Base-by-base conservation (phyloP, 495 filamentous ascomycete species). In the Hypoxylon intermedium region DNA sequence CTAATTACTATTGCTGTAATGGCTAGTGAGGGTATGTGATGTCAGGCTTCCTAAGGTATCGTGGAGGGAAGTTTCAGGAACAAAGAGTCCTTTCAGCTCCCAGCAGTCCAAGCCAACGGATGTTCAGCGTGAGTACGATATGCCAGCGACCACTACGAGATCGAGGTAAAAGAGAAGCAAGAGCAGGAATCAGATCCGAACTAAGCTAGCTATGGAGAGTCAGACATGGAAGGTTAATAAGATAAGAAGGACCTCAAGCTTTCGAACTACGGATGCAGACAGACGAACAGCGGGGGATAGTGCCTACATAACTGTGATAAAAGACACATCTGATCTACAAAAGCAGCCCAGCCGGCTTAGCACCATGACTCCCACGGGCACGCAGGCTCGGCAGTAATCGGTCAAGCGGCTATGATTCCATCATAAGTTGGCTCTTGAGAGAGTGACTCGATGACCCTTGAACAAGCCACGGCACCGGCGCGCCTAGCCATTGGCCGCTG, bases 401-500 rank as follows among this genome's bases (percentile, higher is more conserved):
- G 66, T 45, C 66, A 66, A 63, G 62, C 66, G 66, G 66, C 66
- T 63, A 63, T 60, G 33, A 47, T 57, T 52, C 51, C 49, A 59
- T 50, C 54, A 67, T 52, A 55, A 28, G 41, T 26, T 31, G 16
- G 13, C 28, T 15, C 15, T 50, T 3, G 34, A 51, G 46, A 52
- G 18, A 21, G 36, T 43, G 23, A 53, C 49, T 53, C 23, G 28
- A 40, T 30, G 37, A 37, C 24, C 12, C 40, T 33, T 23, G 7
- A 15, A 6, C 16, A 30, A 38, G 45, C 40, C 37, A 65, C 45
- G 40, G 62, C 36, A 60, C 33, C 45, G 44, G 11, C 23, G 43
- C 49, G 49, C 30, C 23, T 26, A 20, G 7, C 41, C 52, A 62
- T 58, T 58, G 60, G 60, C 48, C 26, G 33, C 16, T 42, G 44